Conservation (phyloP, 2,329 filamentous ascomycete genomes). For the Epichloe sp. region DNA sequence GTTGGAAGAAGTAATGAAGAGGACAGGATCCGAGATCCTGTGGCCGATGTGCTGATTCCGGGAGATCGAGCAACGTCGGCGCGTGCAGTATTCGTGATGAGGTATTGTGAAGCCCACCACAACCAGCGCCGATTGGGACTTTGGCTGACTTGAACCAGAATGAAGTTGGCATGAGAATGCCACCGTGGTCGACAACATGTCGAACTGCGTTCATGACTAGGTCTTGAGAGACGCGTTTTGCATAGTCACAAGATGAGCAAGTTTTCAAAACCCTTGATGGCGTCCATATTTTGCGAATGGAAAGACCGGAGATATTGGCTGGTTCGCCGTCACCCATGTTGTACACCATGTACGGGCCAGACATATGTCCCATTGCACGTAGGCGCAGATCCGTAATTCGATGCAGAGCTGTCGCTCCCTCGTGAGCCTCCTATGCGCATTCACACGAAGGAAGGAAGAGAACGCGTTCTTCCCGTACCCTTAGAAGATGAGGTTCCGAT, state of each 20-base stretch:
- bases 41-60: constrained; percentile 6
- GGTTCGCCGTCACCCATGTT: too few relatives aligned
- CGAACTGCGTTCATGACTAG: not conserved
- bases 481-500: too few relatives aligned
- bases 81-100: not conserved
- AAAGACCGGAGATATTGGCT: too few relatives aligned
- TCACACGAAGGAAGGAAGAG: too few relatives aligned
- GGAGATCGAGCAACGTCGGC: constrained; percentile 7
- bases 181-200: not conserved
- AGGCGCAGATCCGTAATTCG: too few relatives aligned
- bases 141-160: not conserved
- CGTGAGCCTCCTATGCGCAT: too few relatives aligned
- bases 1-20: not conserved
- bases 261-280: too few relatives aligned
- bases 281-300: too few relatives aligned
- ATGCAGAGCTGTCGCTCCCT: too few relatives aligned
- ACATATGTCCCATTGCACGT: too few relatives aligned
- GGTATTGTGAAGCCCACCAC: not conserved
- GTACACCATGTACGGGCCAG: too few relatives aligned
- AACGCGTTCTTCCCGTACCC: too few relatives aligned
- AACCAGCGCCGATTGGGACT: not conserved
- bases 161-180: not conserved
- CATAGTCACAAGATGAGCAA: not conserved
- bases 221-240: not conserved
- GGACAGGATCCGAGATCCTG: not conserved